These are phyloP conservation scores for Diplodia intermedia DNA, from an alignment of 2,329 filamentous ascomycete species.

Conservation along the genomic window DNA sequence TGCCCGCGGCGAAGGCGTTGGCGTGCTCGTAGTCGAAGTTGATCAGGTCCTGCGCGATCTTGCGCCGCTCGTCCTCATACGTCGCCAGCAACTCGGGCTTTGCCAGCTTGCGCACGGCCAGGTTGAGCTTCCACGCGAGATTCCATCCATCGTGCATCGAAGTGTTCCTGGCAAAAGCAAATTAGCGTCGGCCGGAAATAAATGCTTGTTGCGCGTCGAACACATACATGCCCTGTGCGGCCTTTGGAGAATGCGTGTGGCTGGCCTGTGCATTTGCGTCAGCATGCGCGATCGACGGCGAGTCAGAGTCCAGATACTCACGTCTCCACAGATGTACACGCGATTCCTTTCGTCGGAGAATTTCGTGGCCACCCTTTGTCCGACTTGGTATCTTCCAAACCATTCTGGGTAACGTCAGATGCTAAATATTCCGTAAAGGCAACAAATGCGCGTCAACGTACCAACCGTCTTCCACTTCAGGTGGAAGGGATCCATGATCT, in stretches of 20 bases:
- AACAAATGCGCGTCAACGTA: constrained; percentile 35
- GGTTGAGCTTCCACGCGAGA: constrained; percentile 54
- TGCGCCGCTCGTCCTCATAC: constrained; percentile 52
- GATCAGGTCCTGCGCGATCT: constrained; percentile 54
- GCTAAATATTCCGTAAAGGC: neutral
- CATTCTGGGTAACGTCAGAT: constrained; percentile 46
- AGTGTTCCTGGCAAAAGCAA: constrained; percentile 43
- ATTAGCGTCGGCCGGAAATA: neutral
- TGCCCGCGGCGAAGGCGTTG: constrained; percentile 64
- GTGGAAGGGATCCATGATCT: constrained; percentile 55
- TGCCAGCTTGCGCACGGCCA: constrained; percentile 48
- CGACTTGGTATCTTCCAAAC: constrained; percentile 60
- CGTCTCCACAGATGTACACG: constrained; percentile 60
- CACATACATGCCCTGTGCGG: constrained; percentile 51
- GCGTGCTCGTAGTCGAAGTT: constrained; percentile 58
- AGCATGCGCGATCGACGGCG: constrained; percentile 8
- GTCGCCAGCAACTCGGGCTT: constrained; percentile 48
- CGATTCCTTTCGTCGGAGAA: constrained; percentile 53
- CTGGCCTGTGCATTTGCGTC: constrained; percentile 40
- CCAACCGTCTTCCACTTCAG: constrained; percentile 54
- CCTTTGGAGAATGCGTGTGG: constrained; percentile 52
- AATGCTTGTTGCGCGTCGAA: neutral
- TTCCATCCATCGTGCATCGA: constrained; percentile 54
- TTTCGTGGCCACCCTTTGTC: constrained; percentile 55
- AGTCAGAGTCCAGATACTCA: constrained; percentile 35